These are phyloP conservation scores for Achlya hypogyna DNA, from an alignment of 352 stramenopile genomes.

Conservation along the genomic window DNA sequence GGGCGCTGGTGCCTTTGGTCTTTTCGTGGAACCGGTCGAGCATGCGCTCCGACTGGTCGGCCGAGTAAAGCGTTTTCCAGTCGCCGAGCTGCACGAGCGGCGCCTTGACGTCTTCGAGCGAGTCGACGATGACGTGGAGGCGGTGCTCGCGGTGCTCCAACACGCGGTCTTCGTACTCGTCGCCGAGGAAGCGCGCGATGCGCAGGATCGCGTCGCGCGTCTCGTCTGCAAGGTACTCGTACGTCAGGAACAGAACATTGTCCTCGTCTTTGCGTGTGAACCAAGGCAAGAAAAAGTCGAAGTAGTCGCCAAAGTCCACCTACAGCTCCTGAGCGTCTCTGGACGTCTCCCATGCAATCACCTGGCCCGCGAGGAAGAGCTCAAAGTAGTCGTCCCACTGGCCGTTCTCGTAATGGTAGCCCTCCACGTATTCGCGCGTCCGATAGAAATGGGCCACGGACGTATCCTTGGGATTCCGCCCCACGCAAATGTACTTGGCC, in stretches of 20 bases:
- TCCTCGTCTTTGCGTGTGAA: constrained; percentile 29
- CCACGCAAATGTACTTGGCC: constrained; percentile 34
- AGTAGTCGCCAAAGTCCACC: constrained; percentile 34
- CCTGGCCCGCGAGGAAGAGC: constrained; percentile 27
- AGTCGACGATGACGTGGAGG: background rate
- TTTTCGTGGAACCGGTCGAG: constrained; percentile 3
- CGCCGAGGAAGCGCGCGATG: constrained; percentile 29
- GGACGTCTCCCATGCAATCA: background rate
- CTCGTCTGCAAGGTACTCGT: constrained; percentile 29
- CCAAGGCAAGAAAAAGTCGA: constrained; percentile 26
- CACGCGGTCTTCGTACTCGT: constrained; percentile 12
- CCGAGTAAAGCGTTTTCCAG: constrained; percentile 1
- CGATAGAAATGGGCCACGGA: constrained; percentile 36
- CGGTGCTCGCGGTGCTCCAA: background rate
- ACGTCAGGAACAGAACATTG: constrained; percentile 32
- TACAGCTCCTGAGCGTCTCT: background rate
- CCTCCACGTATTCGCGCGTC: constrained; percentile 25
- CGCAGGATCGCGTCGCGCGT: constrained; percentile 25
- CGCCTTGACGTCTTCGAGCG: constrained; percentile 1
- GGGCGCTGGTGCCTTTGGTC: constrained; percentile 7
- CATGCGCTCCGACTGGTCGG: constrained; percentile 13
- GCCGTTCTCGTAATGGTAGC: constrained; percentile 30
- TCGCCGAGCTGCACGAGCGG: constrained; percentile 8
- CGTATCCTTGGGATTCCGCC: constrained; percentile 34
- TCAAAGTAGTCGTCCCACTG: constrained; percentile 34